Base-by-base conservation (phyloP, 148 eudicot genomes). In the Hydrangea macrophylla region DNA sequence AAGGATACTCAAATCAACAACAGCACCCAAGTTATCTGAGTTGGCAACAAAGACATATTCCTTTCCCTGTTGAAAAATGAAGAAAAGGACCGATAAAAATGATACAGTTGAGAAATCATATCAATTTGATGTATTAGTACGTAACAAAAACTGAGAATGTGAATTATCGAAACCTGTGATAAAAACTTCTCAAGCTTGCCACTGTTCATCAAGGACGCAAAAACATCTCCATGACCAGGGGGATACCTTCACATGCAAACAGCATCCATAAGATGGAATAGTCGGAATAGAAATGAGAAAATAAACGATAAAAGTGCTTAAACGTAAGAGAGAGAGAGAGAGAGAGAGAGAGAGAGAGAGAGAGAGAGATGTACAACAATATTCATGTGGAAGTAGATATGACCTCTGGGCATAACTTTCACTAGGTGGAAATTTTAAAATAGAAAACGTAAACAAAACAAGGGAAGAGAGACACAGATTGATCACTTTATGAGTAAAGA, bases 171-270 rank as follows among this genome's bases (percentile, higher is more conserved):
- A 60, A 94, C 98, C 98, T 90, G 87, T 35, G 99, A 84, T 74
- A 94, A 78, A 53, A 94, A 83, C 54, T 81, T 63, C 75, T 94
- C 97, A 70, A 94, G 93, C 67, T 91, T 94, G 68, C 99, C 99
- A 75, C 99, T 94, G 68, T 94, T 94, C 88, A 68, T 85, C 79
- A 94, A 77, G 74, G 99, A 79, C 50, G 96, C 77, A 79, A 94
- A 94, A 22, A 94, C 99, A 77, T 94, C 99, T 66, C 99, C 97
- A 67, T 94, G 99, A 68, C 99, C 99, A 76, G 97, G 99, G 61
- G 99, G 99, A 72, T 94, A 88, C 99, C 99, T 94, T 73, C 55
- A 83, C 10, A 72, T 51, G 28, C 15, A 68, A 71, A 65, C 57
- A 33, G 56, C 42, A 73, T 51, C 44, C 62, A 42, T 55, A n/a